Evolutionary conservation across 805 yeast genomes (phyloP).

Genomic region (Ogataea methanolica): DNA sequence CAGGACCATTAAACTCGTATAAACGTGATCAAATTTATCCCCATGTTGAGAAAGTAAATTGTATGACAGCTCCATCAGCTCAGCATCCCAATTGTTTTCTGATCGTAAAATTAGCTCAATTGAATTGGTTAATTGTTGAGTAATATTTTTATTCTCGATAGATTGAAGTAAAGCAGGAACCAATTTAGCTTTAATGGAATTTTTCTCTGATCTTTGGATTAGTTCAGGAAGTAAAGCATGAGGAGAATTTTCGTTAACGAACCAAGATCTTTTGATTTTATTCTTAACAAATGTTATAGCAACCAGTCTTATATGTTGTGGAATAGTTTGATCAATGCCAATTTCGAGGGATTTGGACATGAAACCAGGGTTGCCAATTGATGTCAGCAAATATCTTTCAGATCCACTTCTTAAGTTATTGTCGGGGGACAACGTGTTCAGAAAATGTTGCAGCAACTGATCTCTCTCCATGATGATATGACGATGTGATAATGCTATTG

Average conservation of each 20-base stretch:
- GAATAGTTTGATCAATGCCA: constrained; percentile 33
- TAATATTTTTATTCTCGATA: constrained; percentile 38
- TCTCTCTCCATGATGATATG: constrained; percentile 36
- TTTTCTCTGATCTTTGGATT: constrained; percentile 50
- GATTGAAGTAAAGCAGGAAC: constrained; percentile 50
- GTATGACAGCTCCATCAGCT: constrained; percentile 42
- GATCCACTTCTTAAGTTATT: constrained; percentile 37
- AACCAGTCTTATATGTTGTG: constrained; percentile 54
- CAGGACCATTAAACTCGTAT: constrained; percentile 68
- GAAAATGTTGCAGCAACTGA: constrained; percentile 39
- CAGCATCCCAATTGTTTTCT: constrained; percentile 47
- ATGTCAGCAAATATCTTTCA: constrained; percentile 37
- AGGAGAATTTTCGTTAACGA: constrained; percentile 24
- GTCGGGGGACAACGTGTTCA: constrained; percentile 46
- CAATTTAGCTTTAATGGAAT: constrained; percentile 57
- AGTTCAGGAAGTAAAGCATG: constrained; percentile 18
- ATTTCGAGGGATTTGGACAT: constrained; percentile 41
- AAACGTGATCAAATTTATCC: constrained; percentile 38
- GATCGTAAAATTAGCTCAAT: constrained; percentile 47
- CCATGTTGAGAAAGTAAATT: constrained; percentile 38
- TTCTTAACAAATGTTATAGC: constrained; percentile 85
- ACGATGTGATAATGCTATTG: neutral
- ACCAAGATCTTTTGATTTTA: constrained; percentile 63
- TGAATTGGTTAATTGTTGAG: constrained; percentile 55
- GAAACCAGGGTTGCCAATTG: constrained; percentile 41